A percentile compares a stretch with the other conserved stretches of the same genome.
Evolutionary conservation across 495 filamentous ascomycete species (phyloP).

Genomic region (Monascus purpureus): DNA sequence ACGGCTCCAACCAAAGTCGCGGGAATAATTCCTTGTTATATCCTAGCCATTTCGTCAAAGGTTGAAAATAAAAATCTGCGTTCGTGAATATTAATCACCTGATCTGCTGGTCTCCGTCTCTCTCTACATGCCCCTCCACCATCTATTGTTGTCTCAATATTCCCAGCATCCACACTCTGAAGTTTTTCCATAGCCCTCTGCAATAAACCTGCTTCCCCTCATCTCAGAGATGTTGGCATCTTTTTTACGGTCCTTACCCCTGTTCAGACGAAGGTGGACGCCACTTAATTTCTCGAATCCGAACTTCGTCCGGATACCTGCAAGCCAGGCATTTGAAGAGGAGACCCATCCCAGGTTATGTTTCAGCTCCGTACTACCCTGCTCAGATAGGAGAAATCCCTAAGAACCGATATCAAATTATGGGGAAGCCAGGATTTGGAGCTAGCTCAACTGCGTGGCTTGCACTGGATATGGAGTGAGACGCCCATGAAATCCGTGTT

Average conservation of each 20-base stretch:
- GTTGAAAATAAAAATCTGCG: too few species aligned
- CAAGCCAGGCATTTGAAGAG: neutral
- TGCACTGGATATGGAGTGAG: slow-evolving; percentile 20
- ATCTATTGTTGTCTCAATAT: too few species aligned
- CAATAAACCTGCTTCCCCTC: too few species aligned
- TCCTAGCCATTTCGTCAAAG: too few species aligned
- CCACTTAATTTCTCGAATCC: slow-evolving; percentile 1
- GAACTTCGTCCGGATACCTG: slow-evolving; percentile 1
- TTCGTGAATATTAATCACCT: too few species aligned
- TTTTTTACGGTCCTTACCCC: slow-evolving; percentile 1
- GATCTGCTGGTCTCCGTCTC: too few species aligned
- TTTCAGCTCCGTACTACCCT: slow-evolving; percentile 13
- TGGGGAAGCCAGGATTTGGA: slow-evolving; percentile 19
- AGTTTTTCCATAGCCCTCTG: too few species aligned
- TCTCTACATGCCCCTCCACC: too few species aligned
- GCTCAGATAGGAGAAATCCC: slow-evolving; percentile 14
- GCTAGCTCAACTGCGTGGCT: slow-evolving; percentile 23
- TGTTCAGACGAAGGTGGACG: neutral
- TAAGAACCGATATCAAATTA: slow-evolving; percentile 13
- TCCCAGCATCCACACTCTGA: too few species aligned
- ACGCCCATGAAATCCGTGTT: slow-evolving; percentile 1
- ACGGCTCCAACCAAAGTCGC: too few species aligned
- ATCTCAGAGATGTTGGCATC: too few species aligned
- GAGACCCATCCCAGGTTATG: slow-evolving; percentile 6
- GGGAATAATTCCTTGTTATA: too few species aligned